phyloP scores from a whole-genome alignment of 2,329 filamentous ascomycete genomes.

The Fusarium abutilonis region DNA sequence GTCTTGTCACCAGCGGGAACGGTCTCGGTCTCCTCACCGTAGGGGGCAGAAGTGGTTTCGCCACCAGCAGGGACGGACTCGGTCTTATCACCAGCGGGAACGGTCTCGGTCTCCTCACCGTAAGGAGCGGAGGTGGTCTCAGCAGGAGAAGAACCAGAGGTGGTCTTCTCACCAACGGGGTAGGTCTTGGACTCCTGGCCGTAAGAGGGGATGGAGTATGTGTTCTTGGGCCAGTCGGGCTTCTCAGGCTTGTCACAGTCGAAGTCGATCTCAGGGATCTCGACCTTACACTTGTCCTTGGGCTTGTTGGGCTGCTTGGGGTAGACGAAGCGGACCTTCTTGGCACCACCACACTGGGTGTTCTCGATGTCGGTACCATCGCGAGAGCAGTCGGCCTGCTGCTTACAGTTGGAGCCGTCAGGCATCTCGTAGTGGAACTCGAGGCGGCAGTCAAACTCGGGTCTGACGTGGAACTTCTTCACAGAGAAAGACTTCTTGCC shows the following conservation, averaged over 20 bases:
- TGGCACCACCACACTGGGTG: slow-evolving; percentile 91
- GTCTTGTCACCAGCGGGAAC: slow-evolving; percentile 3
- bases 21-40: slow-evolving; percentile 60
- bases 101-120: slow-evolving; percentile 60
- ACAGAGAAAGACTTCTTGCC: slow-evolving; percentile 72
- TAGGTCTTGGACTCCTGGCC: slow-evolving; percentile 12
- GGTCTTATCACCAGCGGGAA: slow-evolving; percentile 6
- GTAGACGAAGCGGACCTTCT: slow-evolving; percentile 77
- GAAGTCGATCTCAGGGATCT: slow-evolving; percentile 79
- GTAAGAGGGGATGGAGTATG: slow-evolving; percentile 20
- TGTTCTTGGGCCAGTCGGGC: slow-evolving; percentile 30
- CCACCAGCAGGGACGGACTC: slow-evolving; percentile 40
- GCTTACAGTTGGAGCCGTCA: slow-evolving; percentile 83
- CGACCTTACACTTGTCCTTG: slow-evolving; percentile 72
- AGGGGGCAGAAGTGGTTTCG: slow-evolving; percentile 58
- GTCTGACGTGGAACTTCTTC: slow-evolving; percentile 75
- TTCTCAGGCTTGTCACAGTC: slow-evolving; percentile 65
- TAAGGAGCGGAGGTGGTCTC: slow-evolving; percentile 59
- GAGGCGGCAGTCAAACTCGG: slow-evolving; percentile 79
- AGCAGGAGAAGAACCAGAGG: slow-evolving; percentile 57
- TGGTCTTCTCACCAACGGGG: slow-evolving; percentile 28
- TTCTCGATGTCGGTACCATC: slow-evolving; percentile 79
- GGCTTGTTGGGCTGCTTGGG: slow-evolving; percentile 63
- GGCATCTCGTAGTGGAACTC: slow-evolving; percentile 90
- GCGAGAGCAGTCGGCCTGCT: slow-evolving; percentile 73